Evolutionary conservation across 768 basidiomycete genomes (phyloP).

Genomic region (Mycena alexandri): DNA sequence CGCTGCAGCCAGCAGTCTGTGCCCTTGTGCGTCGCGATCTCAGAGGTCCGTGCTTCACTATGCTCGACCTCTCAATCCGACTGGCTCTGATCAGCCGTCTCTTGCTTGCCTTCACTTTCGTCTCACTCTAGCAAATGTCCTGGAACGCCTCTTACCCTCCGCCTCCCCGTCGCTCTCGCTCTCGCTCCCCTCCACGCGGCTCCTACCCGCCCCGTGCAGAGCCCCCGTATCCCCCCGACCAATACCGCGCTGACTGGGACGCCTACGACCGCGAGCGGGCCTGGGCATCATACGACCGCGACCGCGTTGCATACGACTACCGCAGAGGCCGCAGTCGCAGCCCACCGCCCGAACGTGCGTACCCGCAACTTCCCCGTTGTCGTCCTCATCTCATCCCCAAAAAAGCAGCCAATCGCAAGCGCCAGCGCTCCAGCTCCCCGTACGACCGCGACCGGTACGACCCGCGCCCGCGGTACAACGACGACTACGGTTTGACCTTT

Average conservation of each 20-base stretch:
- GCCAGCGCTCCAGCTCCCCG: constrained; percentile 84
- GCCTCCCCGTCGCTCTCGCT: constrained; percentile 83
- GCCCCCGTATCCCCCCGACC: constrained; percentile 65
- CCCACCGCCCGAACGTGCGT: constrained; percentile 73
- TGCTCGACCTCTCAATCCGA: constrained; percentile 84
- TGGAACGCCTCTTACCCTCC: constrained; percentile 84
- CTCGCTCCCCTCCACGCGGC: constrained; percentile 81
- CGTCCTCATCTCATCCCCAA: constrained; percentile 31
- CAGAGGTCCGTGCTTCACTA: constrained; percentile 96
- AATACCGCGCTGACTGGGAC: constrained; percentile 78
- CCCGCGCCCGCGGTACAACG: constrained; percentile 83
- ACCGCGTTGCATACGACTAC: constrained; percentile 77
- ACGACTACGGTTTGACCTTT: constrained; percentile 78
- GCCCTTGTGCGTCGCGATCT: constrained; percentile 65
- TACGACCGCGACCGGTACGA: constrained; percentile 89
- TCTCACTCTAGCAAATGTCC: constrained; percentile 72
- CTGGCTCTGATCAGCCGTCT: constrained; percentile 80
- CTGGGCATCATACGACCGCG: constrained; percentile 76
- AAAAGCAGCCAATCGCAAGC: constrained; percentile 72
- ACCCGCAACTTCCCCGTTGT: constrained; percentile 3
- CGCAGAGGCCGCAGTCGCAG: constrained; percentile 84
- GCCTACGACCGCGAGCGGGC: constrained; percentile 78
- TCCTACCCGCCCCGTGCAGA: constrained; percentile 70
- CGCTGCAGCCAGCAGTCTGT: constrained; percentile 59
- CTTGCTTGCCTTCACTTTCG: constrained; percentile 64